Percentiles rank a stretch among this genome's conserved stretches.
These are phyloP conservation scores for Pleurotus eryngii DNA, from an alignment of 768 basidiomycete species.

Conservation along the genomic window DNA sequence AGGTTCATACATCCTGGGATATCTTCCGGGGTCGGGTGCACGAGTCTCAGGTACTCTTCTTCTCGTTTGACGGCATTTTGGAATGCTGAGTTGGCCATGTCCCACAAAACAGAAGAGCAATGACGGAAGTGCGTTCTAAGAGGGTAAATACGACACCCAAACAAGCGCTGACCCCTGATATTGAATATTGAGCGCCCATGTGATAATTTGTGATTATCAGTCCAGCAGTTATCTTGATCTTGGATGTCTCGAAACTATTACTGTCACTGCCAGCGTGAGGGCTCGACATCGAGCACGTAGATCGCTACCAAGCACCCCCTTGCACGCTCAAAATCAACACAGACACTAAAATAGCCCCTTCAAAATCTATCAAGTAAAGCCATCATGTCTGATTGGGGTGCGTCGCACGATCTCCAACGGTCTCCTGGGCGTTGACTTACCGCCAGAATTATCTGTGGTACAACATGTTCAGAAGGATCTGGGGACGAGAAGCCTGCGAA, in stretches of 20 bases:
- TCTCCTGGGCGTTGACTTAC: constrained; percentile 5
- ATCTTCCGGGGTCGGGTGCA: constrained; percentile 76
- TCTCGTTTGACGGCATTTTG: constrained; percentile 64
- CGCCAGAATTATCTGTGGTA: neutral
- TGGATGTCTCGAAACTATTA: constrained; percentile 1
- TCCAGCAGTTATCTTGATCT: neutral
- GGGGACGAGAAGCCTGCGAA: constrained; percentile 32
- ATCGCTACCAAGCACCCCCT: neutral
- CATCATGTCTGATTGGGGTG: constrained; percentile 42
- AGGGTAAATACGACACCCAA: constrained; percentile 10
- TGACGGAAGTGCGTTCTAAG: neutral
- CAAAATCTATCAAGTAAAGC: too few species aligned
- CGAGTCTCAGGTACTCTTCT: constrained; percentile 54
- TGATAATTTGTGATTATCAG: neutral
- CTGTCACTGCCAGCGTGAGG: neutral
- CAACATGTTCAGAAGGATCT: constrained; percentile 29
- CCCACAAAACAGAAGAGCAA: constrained; percentile 17
- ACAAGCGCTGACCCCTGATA: too few species aligned
- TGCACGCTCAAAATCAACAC: too few species aligned
- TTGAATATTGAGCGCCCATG: neutral
- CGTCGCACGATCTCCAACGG: constrained; percentile 3
- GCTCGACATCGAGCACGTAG: constrained; percentile 1
- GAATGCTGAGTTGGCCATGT: constrained; percentile 44
- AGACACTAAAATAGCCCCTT: too few species aligned
- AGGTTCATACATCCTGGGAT: constrained; percentile 79